phyloP scores from a whole-genome alignment of 2,329 filamentous ascomycete genomes.

The Aspergillus novoparasiticus region DNA sequence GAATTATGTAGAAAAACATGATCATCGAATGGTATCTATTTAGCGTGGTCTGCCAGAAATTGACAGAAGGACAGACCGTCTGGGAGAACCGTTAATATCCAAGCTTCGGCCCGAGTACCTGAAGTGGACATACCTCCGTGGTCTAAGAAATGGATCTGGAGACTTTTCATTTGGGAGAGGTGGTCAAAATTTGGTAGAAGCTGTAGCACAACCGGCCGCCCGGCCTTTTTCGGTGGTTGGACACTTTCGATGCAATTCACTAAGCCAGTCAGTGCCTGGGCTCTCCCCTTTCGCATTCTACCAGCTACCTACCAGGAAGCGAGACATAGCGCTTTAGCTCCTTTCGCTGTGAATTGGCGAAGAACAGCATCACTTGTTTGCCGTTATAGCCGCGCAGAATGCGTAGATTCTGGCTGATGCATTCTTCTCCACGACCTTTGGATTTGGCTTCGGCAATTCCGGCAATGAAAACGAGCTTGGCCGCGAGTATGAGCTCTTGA shows the following conservation, averaged over 20 bases:
- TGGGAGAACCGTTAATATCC: constrained; percentile 13
- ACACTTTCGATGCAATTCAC: constrained; percentile 44
- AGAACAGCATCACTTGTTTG: constrained; percentile 41
- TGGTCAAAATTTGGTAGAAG: constrained; percentile 45
- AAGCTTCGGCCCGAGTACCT: neutral
- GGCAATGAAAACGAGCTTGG: constrained; percentile 43
- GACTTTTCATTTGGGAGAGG: constrained; percentile 40
- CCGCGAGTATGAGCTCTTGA: constrained; percentile 43
- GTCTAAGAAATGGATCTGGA: constrained; percentile 44
- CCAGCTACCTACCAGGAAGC: constrained; percentile 35
- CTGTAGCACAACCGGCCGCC: constrained; percentile 39
- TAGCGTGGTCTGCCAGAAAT: constrained; percentile 27
- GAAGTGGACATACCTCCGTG: constrained; percentile 34
- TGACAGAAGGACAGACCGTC: constrained; percentile 36
- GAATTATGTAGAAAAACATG: neutral
- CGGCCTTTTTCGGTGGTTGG: constrained; percentile 42
- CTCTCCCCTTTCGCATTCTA: neutral
- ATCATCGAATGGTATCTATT: constrained; percentile 3
- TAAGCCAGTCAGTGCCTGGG: constrained; percentile 13
- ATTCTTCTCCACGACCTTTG: constrained; percentile 48
- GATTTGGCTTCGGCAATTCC: constrained; percentile 48
- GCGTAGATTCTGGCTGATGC: constrained; percentile 48
- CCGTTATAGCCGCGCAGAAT: constrained; percentile 40
- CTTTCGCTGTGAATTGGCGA: constrained; percentile 46
- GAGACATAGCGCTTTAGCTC: constrained; percentile 45